Evolutionary conservation across 2,329 filamentous ascomycete species (phyloP), one percentile per base, ranked within the genome.

Genomic region (Sporothrix brasiliensis): DNA sequence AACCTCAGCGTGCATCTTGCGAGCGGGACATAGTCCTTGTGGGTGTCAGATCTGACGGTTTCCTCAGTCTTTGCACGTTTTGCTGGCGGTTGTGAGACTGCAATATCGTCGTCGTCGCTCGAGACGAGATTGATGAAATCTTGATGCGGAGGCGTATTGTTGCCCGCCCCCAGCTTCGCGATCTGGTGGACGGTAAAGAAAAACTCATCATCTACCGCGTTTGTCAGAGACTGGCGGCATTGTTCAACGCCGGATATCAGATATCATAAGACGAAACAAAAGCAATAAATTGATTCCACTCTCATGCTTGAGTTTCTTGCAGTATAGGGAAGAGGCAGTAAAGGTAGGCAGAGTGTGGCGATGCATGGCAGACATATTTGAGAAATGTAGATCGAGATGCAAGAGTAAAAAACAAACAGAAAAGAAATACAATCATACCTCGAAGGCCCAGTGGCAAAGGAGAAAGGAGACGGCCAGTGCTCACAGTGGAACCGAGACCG

Each of bases 1-100:
- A 72, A 60, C 1, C 27, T 21, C 7, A 75, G 53, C 4, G 69
- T 56, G 7, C 72, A 70, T 41, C 74, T 70, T 6, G 71, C 52
- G 39, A 76, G 69, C 14, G 71, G 68, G 16, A 75, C 56, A 14
- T 72, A 71, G 34, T 72, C 66, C 14, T 61, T 52, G 16, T 19
- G 30, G 10, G 52, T 2, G 13, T 69, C 52, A 14, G 60, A 67
- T 49, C 39, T 39, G 9, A 41, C 34, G 34, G 34, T 13, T 14
- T 24, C 41, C 34, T 61, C 58, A 16, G 39, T 63, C 58, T 53
- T 73, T 7, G 63, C 54, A 2, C 74, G 73, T 53, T 76, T 76
- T 2, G 70, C 54, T 7, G 74, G 72, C 30, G 68, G 72, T 63
- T 68, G 39, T 3, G n/a, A 27, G 14, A 24, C 53, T 16, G 21